Conservation (phyloP, 2,329 filamentous ascomycete genomes). For the Phoma sp. region DNA sequence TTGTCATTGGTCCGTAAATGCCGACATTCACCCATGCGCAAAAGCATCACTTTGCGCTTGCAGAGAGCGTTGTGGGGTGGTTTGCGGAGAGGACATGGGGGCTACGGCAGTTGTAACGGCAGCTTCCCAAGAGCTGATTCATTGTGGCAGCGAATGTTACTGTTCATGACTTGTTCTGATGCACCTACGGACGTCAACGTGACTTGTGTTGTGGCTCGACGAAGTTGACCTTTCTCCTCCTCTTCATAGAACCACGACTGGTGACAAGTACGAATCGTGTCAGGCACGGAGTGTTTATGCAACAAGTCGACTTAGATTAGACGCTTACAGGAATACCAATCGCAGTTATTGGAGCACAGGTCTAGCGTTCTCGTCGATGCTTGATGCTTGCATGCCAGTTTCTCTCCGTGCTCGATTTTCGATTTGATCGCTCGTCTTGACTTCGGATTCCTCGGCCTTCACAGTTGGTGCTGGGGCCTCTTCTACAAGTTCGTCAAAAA, state of each 20-base stretch:
- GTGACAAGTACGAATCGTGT: background rate
- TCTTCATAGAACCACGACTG: background rate
- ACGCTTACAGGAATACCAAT: background rate
- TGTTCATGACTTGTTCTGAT: background rate
- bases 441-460: constrained; percentile 1
- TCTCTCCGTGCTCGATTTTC: background rate
- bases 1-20: constrained; percentile 7
- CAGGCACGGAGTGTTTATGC: background rate
- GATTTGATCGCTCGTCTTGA: background rate
- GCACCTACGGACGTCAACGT: background rate
- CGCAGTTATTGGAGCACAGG: background rate
- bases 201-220: background rate
- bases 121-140: background rate
- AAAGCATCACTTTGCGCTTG: background rate
- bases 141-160: background rate
- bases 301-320: background rate
- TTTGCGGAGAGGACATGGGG: constrained; percentile 1
- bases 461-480: constrained; percentile 12
- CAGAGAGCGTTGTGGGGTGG: constrained; percentile 6
- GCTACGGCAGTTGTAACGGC: constrained; percentile 14
- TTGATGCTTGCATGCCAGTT: background rate
- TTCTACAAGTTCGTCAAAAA: constrained; percentile 47
- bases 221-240: background rate
- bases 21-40: constrained; percentile 15
- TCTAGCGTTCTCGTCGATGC: background rate